Percentiles rank a stretch among this genome's conserved stretches.
These are phyloP conservation scores for Melampsora larici-populina DNA, from an alignment of 1,284 basidiomycete genomes.

Conservation along the genomic window DNA sequence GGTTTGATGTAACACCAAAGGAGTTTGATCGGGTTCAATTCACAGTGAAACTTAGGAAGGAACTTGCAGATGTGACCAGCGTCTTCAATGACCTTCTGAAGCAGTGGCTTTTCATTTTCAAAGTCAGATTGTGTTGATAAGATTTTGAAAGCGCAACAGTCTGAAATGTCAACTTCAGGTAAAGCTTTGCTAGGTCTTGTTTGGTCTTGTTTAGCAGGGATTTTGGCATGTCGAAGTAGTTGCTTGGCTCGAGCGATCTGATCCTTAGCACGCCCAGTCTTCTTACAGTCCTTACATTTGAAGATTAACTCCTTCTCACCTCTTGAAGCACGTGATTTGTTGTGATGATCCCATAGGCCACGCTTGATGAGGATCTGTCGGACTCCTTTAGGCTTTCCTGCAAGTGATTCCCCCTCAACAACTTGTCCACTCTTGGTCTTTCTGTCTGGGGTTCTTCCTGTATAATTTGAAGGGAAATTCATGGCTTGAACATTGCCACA, in stretches of 20 bases:
- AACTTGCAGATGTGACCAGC: no score
- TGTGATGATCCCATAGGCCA: no score
- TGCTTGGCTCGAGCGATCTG: neutral
- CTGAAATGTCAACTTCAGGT: neutral
- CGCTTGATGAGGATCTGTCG: neutral
- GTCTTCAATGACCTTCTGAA: no score
- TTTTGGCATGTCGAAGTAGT: neutral
- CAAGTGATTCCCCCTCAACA: neutral
- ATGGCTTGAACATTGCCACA: neutral
- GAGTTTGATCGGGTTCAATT: no score
- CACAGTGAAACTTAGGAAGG: no score
- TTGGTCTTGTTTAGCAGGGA: neutral
- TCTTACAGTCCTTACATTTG: neutral
- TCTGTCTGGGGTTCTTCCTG: neutral
- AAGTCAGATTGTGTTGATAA: neutral
- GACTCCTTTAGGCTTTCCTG: neutral
- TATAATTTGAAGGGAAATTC: neutral
- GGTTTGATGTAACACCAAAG: no score
- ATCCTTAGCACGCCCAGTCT: neutral
- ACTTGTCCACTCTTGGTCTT: neutral
- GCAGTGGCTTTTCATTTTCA: no score
- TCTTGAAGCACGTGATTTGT: neutral
- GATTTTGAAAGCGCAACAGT: neutral
- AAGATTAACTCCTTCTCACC: neutral
- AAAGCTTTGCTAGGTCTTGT: neutral